Percentiles rank a stretch among this genome's conserved stretches.
Evolutionary conservation across 1,139 yeast genomes (phyloP).

Genomic region (Saccharomyces hybrid): DNA sequence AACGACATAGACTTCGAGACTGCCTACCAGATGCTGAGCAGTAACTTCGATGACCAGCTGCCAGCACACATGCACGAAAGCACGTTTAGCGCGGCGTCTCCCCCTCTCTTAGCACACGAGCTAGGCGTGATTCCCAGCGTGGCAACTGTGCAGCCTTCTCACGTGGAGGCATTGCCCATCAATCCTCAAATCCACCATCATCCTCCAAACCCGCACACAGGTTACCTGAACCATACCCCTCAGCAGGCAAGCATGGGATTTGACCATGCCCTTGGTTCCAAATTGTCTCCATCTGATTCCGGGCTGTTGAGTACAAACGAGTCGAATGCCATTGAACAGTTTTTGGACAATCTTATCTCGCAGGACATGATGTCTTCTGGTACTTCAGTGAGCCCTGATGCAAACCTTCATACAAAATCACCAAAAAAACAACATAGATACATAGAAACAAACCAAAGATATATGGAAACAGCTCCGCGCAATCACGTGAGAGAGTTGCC

Average conservation of each 20-base stretch:
- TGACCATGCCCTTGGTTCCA: background rate
- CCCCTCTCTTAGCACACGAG: background rate
- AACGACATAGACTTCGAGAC: slow-evolving; percentile 32
- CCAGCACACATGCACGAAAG: slow-evolving; percentile 1
- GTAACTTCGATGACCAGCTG: slow-evolving; percentile 8
- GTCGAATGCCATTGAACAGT: slow-evolving; percentile 29
- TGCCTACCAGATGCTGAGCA: slow-evolving; percentile 28
- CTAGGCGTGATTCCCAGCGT: background rate
- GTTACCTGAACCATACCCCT: background rate
- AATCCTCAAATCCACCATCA: background rate
- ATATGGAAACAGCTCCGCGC: background rate
- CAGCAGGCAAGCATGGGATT: background rate
- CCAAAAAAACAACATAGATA: background rate
- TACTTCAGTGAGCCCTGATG: background rate
- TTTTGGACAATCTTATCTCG: slow-evolving; percentile 25
- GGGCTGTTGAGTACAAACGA: slow-evolving; percentile 28
- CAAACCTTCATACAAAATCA: background rate
- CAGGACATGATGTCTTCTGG: background rate
- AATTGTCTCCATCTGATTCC: slow-evolving; percentile 4
- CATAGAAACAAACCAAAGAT: background rate
- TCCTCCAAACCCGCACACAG: background rate
- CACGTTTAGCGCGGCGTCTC: background rate
- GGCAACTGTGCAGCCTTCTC: background rate
- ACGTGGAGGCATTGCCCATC: background rate
- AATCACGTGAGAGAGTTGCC: background rate